A percentile compares a stretch with the other conserved stretches of the same genome.
Conservation (phyloP, 257 asterid species). For the Vinca minor region DNA sequence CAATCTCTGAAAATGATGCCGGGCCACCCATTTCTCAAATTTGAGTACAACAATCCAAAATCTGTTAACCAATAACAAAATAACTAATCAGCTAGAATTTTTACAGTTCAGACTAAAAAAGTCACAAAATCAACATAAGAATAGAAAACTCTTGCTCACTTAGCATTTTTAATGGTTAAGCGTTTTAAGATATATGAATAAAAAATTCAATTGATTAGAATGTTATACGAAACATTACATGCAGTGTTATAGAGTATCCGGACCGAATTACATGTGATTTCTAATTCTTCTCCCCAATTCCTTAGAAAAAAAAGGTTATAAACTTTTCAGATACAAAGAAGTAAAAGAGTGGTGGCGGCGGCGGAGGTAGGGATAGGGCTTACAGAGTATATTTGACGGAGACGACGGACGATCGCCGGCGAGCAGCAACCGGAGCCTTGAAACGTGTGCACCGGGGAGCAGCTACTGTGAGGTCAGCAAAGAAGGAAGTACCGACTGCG, state of each 20-base stretch:
- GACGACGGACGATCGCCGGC: constrained; percentile 7
- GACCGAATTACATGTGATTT: not conserved
- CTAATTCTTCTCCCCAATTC: too few species aligned
- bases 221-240: too few species aligned
- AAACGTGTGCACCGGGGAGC: not conserved
- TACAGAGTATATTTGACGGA: constrained; percentile 2
- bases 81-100: not conserved
- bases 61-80: not conserved
- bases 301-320: not conserved
- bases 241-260: too few species aligned
- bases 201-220: too few species aligned
- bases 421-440: constrained; percentile 5
- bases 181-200: too few species aligned
- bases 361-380: too few species aligned
- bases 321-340: not conserved
- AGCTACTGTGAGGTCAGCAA: not conserved
- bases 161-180: too few species aligned
- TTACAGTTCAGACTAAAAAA: not conserved
- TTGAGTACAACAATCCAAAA: not conserved
- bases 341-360: too few species aligned
- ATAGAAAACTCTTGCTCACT: too few species aligned
- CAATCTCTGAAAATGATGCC: constrained; percentile 69
- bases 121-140: not conserved
- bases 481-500: not conserved
- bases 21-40: constrained; percentile 52